phyloP scores from a whole-genome alignment of 768 basidiomycete genomes.

The Tylopilus sp. region DNA sequence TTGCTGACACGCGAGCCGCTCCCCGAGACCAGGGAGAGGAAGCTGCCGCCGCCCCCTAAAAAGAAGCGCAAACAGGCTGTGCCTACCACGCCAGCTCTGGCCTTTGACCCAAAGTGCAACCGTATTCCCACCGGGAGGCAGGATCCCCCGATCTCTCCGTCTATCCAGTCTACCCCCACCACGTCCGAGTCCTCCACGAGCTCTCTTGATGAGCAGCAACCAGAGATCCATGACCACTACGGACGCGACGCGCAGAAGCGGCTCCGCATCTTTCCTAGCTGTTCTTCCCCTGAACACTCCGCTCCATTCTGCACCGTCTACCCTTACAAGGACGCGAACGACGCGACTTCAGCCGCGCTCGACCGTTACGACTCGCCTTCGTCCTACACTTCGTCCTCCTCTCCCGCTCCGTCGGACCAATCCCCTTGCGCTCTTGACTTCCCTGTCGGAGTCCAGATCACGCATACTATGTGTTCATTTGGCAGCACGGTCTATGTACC shows the following conservation, averaged over 20 bases:
- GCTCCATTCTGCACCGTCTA: constrained; percentile 9
- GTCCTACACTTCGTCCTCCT: constrained; percentile 22
- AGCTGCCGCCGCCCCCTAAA: not conserved
- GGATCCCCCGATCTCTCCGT: constrained; percentile 8
- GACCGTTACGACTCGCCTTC: constrained; percentile 22
- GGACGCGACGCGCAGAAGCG: constrained; percentile 16
- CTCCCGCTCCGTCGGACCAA: constrained; percentile 24
- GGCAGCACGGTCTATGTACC: constrained; percentile 3
- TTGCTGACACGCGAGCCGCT: constrained; percentile 23
- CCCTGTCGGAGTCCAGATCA: not conserved
- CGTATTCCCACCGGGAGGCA: constrained; percentile 25
- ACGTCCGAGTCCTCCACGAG: constrained; percentile 9
- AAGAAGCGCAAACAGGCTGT: constrained; percentile 24
- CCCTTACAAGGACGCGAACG: constrained; percentile 14
- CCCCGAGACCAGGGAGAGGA: constrained; percentile 25
- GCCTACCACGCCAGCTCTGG: constrained; percentile 19
- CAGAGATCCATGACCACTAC: constrained; percentile 4
- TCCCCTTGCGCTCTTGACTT: constrained; percentile 16
- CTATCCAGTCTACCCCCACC: constrained; percentile 6
- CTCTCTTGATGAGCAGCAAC: constrained; percentile 10
- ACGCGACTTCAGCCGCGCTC: constrained; percentile 6
- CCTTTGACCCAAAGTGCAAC: constrained; percentile 19
- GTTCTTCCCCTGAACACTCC: constrained; percentile 3
- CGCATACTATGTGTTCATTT: constrained; percentile 1
- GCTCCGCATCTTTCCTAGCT: constrained; percentile 12